Evolutionary conservation across 1,139 yeast species (phyloP), one percentile per base, ranked within the genome.

Genomic region (Kurtzmaniella quercitrusa): DNA sequence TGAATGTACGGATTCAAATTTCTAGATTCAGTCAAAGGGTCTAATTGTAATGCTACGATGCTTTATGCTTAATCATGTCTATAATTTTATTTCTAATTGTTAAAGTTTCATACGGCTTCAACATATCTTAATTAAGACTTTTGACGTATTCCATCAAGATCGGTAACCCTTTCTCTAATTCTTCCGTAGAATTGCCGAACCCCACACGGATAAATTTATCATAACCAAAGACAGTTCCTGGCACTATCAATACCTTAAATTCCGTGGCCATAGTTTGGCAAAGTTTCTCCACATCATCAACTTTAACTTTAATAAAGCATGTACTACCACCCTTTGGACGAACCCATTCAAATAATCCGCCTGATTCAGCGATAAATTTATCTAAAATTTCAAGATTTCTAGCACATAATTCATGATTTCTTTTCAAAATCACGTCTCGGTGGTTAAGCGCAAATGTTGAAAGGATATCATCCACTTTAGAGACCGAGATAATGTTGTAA

Each of bases 281-380:
- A 49, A 78, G 56, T 7, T 57, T 50, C 37, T 48, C 51, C 3
- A 80, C 66, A 11, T 50, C 45, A 2, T 54, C 54, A 11, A 54
- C 57, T 28, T 61, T 61, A 17, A 68, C 54, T 43, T 64, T 63
- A 5, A 78, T 45, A 44, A 78, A 69, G 35, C 75, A 66, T 1
- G 80, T 75, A 3, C 78, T 62, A 3, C 83, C 83, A 3, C 76
- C 80, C 33, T 53, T 50, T 1, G 84, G 83, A 39, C 54, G 60
- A 17, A 69, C 65, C 67, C 73, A 74, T 14, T 59, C 49, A 12
- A 75, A 57, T 11, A 52, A 50, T 2, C 71, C 76, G 3, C 56
- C 45, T 11, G 68, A 55, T 1, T 51, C 47, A 1, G 50, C 45
- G 7, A 76, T 57, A 44, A 66, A 72, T 8, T 58, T 49, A 17